Evolutionary conservation across 2,329 filamentous ascomycete species (phyloP), one percentile per base, ranked within the genome.

Genomic region (Beauveria sp.): DNA sequence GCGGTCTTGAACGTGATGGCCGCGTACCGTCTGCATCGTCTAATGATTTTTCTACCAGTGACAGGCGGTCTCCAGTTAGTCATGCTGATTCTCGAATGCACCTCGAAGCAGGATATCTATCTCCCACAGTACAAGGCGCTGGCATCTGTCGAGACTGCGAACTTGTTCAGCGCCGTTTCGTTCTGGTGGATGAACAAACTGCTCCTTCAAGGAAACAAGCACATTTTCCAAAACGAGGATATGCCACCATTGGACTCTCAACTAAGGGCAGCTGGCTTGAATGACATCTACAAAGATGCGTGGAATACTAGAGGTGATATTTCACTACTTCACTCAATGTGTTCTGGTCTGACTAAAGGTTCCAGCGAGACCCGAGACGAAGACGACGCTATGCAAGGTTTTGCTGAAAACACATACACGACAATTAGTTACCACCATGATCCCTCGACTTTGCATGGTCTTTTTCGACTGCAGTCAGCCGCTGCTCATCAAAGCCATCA

Each of bases 381-480:
- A 54, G 22, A n/a, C 38, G 40, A 55, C 55, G 5, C 16, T 63
- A 4, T 57, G 20, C 12, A 34, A 51, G n/a, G 42, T 63, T 20
- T n/a, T 63, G 18, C 22, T 52, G 9, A 55, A 54, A 14, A 54
- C 61, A 12, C 28, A 52, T 22, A 34, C 16, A n/a, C 12, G 34
- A 22, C 42, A 50, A 6, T 63, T 63, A 18, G 24, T 72, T 3
- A 46, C 66, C 6, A 70, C 71, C 2, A 66, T 74, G n/a, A 50
- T 73, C 1, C 73, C 75, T 3, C 72, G 77, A 8, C 42, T 79
- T 0, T 71, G 72, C 26, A 64, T 78, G 14, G 72, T 76, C 16
- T 8, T 69, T 1, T 79, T 79, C 61, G 71, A 73, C 5, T 79
- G 75, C 53, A 69, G 72, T 0, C 77, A 79, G 62, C 73, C 76